Evolutionary conservation across 305 asterid genomes (phyloP).

Genomic region (Solanum hybrid): DNA sequence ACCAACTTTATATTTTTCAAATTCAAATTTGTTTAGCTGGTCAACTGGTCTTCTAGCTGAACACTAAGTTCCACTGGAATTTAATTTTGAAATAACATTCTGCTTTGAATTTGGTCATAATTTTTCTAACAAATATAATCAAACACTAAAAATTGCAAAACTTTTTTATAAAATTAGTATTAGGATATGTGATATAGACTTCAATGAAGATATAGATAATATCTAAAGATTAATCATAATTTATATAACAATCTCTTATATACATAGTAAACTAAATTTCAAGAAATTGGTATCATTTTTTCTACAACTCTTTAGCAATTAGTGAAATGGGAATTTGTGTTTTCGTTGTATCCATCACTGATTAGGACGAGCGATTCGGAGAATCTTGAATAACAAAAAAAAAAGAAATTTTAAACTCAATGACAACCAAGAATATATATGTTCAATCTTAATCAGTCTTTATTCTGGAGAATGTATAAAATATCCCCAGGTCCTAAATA

Average conservation of each 20-base stretch:
- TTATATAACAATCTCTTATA: neutral
- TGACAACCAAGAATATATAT: neutral
- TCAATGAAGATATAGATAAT: neutral
- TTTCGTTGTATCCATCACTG: neutral
- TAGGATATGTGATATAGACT: neutral
- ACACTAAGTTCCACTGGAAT: neutral
- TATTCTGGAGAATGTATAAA: neutral
- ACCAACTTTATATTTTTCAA: neutral
- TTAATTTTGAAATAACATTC: neutral
- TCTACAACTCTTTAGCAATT: neutral
- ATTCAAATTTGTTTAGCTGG: neutral
- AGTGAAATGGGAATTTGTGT: neutral
- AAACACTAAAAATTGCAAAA: neutral
- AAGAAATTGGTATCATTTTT: neutral
- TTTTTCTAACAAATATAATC: neutral
- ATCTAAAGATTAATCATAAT: neutral
- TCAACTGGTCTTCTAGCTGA: neutral
- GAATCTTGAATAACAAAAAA: neutral
- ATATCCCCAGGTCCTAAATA: neutral
- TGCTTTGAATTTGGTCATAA: neutral
- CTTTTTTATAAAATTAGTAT: neutral
- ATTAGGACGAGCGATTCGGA: neutral
- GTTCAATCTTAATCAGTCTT: neutral
- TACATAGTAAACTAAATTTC: neutral
- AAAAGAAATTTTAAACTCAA: neutral